Conservation (phyloP, 2,329 filamentous ascomycete genomes). For the Fusarium sp. region DNA sequence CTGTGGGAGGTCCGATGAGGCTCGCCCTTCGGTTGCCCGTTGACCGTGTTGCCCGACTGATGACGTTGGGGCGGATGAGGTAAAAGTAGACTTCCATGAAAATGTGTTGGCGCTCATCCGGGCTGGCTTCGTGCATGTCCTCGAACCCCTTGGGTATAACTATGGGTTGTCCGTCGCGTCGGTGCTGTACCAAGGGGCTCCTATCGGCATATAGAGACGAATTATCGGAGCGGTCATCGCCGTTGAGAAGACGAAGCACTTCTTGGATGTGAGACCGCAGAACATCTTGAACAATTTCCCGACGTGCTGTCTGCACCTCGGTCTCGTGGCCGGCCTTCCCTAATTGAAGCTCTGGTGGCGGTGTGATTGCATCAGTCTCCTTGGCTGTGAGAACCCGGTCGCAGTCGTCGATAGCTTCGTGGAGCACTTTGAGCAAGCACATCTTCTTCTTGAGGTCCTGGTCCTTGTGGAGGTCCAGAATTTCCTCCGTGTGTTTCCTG, state of each 20-base stretch:
- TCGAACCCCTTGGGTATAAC: conserved; percentile 51
- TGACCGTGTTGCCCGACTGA: conserved; percentile 49
- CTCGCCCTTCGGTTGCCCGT: conserved; percentile 44
- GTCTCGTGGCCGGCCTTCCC: conserved; percentile 13
- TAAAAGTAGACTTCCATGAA: conserved; percentile 68
- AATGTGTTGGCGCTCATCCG: conserved; percentile 61
- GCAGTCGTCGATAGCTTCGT: conserved; percentile 55
- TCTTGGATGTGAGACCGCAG: conserved; percentile 64
- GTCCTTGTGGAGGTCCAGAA: conserved; percentile 42
- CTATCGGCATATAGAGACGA: conserved; percentile 39
- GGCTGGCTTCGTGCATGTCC: conserved; percentile 60
- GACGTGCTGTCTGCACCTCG: conserved; percentile 44
- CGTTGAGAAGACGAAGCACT: conserved; percentile 60
- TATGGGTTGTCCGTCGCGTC: conserved; percentile 22
- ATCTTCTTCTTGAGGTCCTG: conserved; percentile 45
- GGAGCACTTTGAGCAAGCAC: conserved; percentile 54
- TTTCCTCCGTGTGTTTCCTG: conserved; percentile 41
- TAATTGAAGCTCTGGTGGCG: conserved; percentile 14
- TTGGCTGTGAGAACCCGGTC: conserved; percentile 58
- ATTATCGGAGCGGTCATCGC: conserved; percentile 48
- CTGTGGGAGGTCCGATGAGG: conserved; percentile 24
- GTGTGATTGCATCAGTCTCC: conserved; percentile 28
- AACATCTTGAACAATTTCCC: conserved; percentile 58
- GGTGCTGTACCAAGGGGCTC: conserved; percentile 24
- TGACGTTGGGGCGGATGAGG: conserved; percentile 56